Conservation (phyloP, 345 rosid genomes). For the Arabidopsis arenosa region DNA sequence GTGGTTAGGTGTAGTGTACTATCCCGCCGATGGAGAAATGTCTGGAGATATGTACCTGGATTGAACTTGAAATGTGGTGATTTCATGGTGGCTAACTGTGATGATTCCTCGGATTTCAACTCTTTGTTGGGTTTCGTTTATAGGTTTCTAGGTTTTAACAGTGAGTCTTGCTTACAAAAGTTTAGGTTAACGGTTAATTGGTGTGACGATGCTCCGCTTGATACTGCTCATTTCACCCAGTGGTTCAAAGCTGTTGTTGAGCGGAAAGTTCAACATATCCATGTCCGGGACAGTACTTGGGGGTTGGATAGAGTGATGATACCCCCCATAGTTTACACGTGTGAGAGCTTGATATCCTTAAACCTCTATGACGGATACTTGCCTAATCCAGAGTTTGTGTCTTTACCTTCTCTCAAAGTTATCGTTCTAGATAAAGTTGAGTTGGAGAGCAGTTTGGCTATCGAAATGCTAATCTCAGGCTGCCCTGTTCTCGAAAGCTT, state of each 20-base stretch:
- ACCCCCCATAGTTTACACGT: background rate
- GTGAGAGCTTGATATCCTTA: constrained; percentile 13
- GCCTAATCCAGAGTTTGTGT: background rate
- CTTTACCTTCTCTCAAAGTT: background rate
- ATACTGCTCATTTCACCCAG: background rate
- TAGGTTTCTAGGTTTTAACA: background rate
- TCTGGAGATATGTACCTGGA: background rate
- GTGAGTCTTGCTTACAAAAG: background rate
- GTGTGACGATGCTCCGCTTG: background rate
- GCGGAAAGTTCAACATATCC: background rate
- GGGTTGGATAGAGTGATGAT: background rate
- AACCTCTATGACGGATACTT: background rate
- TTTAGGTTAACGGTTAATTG: background rate
- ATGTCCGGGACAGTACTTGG: background rate
- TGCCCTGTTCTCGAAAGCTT: too few relatives aligned
- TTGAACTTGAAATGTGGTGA: background rate
- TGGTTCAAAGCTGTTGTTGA: background rate
- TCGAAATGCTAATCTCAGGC: too few relatives aligned
- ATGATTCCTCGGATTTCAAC: background rate
- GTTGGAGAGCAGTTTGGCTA: too few relatives aligned
- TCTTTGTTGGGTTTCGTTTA: background rate
- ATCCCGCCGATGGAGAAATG: background rate
- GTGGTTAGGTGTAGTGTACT: background rate
- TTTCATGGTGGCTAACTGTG: background rate
- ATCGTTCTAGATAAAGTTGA: background rate